A percentile compares a stretch with the other conserved stretches of the same genome.
These are phyloP conservation scores for Aspergillus sp. DNA, from an alignment of 2,329 filamentous ascomycete genomes.

Conservation along the genomic window DNA sequence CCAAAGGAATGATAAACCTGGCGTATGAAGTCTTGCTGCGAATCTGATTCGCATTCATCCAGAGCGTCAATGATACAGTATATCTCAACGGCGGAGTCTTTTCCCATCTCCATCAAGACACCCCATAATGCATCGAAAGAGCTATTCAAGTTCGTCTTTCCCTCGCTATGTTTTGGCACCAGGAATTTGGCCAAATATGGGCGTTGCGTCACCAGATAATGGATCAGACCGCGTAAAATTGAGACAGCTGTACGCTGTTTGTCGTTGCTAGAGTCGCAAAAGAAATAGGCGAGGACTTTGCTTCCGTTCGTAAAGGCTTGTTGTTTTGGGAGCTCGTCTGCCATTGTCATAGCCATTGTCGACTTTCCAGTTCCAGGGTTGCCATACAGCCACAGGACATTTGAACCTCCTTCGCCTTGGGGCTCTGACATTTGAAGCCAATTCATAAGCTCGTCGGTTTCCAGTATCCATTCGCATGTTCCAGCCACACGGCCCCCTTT, in stretches of 20 bases:
- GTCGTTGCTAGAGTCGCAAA: neutral
- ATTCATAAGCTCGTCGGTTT: neutral
- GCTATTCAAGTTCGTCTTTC: neutral
- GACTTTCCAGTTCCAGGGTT: constrained; percentile 7
- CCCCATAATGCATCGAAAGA: constrained; percentile 15
- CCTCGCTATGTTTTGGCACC: neutral
- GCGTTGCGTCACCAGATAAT: neutral
- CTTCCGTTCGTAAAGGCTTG: neutral
- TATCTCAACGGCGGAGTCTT: neutral
- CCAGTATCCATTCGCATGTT: constrained; percentile 2
- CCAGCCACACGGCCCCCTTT: neutral
- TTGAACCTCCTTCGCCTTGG: neutral
- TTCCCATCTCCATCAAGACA: constrained; percentile 9
- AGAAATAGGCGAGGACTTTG: neutral
- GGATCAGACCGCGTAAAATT: neutral
- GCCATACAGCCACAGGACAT: constrained; percentile 1
- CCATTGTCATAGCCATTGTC: neutral
- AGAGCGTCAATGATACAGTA: constrained; percentile 23
- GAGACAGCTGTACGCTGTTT: neutral
- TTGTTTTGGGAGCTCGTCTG: neutral
- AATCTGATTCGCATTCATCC: constrained; percentile 21
- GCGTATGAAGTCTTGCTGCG: constrained; percentile 12
- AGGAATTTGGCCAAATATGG: neutral
- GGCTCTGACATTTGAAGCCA: neutral
- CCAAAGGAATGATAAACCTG: constrained; percentile 13